Evolutionary conservation across 257 asterid genomes (phyloP).

Genomic region (Solanum corneliomulleri): DNA sequence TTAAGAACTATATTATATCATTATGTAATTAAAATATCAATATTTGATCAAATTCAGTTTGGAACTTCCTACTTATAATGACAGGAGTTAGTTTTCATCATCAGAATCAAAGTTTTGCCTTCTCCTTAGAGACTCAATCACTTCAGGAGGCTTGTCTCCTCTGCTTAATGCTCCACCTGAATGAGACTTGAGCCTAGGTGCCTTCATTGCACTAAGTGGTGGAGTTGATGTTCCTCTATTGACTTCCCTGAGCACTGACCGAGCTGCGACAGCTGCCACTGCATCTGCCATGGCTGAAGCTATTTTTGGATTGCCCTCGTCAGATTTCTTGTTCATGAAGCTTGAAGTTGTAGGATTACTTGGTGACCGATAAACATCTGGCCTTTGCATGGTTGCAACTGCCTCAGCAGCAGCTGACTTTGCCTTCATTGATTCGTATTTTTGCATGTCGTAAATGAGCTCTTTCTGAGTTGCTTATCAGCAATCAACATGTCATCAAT

Average conservation of each 20-base stretch:
- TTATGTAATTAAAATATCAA: too few species aligned
- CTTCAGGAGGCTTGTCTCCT: constrained; percentile 38
- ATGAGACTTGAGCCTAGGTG: constrained; percentile 63
- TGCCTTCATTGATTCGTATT: constrained; percentile 56
- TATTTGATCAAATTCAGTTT: too few species aligned
- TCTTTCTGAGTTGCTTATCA: constrained; percentile 87
- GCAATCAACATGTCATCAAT: constrained; percentile 81
- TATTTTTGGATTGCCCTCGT: constrained; percentile 21
- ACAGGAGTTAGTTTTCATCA: constrained; percentile 38
- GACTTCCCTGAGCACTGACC: constrained; percentile 72
- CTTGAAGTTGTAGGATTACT: constrained; percentile 5
- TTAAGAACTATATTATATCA: too few species aligned
- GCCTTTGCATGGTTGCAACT: constrained; percentile 38
- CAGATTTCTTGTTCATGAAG: constrained; percentile 10
- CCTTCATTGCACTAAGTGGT: constrained; percentile 56
- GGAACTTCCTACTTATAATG: too few species aligned
- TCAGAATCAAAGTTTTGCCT: constrained; percentile 64
- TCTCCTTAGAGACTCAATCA: constrained; percentile 66
- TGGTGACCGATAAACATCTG: constrained; percentile 31
- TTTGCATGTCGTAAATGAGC: constrained; percentile 80
- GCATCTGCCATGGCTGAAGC: constrained; percentile 80
- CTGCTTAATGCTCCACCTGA: neutral
- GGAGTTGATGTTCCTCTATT: constrained; percentile 46
- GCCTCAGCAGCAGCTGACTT: constrained; percentile 56
- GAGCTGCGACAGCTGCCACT: constrained; percentile 50